phyloP scores from a whole-genome alignment of 2,329 filamentous ascomycete species.

The Colletotrichum eremochloae region DNA sequence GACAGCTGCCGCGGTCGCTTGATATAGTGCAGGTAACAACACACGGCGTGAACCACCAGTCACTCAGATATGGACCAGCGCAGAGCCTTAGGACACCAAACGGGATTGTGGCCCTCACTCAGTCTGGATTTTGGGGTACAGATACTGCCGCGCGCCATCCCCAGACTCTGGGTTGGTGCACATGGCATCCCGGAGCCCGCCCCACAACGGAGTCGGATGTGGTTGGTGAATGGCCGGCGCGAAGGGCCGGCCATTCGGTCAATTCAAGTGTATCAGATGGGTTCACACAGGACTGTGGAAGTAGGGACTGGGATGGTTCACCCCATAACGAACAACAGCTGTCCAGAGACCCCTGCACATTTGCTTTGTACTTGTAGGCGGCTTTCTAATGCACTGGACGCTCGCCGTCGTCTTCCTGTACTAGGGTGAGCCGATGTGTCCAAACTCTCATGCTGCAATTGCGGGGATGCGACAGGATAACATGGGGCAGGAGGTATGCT shows the following conservation, averaged over 20 bases:
- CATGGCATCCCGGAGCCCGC: conserved; percentile 8
- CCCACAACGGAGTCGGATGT: conserved; percentile 25
- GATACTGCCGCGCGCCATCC: neutral
- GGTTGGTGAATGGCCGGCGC: conserved; percentile 20
- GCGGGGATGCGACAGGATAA: conserved; percentile 4
- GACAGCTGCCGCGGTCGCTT: neutral
- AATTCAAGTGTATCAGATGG: conserved; percentile 17
- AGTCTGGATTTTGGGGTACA: neutral
- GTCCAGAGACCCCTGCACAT: conserved; percentile 26
- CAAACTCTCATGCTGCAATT: conserved; percentile 25
- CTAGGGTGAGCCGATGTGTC: conserved; percentile 16
- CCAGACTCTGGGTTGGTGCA: conserved; percentile 21
- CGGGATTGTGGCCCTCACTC: too few relatives aligned
- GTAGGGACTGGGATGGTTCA: conserved; percentile 34
- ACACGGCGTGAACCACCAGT: neutral
- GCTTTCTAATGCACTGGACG: conserved; percentile 13
- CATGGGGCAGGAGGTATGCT: neutral
- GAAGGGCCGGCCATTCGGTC: conserved; percentile 28
- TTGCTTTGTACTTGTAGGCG: conserved; percentile 14
- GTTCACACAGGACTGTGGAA: neutral
- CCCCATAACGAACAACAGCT: conserved; percentile 10
- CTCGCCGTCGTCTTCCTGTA: conserved; percentile 15
- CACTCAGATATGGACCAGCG: neutral
- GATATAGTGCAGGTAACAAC: neutral
- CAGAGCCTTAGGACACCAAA: too few relatives aligned